Percentiles rank a stretch among this genome's conserved stretches.
Conservation (phyloP, 2,329 filamentous ascomycete genomes). For the Cercospora nicotianae region DNA sequence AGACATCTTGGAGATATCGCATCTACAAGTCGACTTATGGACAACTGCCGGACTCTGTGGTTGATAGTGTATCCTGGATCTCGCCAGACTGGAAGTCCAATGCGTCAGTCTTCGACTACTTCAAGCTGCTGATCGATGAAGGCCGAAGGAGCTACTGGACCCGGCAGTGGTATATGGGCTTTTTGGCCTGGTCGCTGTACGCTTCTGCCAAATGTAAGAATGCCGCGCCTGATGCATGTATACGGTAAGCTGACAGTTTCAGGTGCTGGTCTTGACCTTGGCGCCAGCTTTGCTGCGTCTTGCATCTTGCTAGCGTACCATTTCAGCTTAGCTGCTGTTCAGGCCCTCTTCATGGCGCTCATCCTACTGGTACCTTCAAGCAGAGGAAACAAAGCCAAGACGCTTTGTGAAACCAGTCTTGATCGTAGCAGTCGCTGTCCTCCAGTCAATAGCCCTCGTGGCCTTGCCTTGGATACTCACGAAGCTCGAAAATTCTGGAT, state of each 20-base stretch:
- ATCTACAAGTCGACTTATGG: slow-evolving; percentile 8
- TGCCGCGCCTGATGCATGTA: neutral
- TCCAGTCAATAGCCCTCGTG: neutral
- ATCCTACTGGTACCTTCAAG: slow-evolving; percentile 15
- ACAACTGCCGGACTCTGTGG: slow-evolving; percentile 3
- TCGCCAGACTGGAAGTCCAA: slow-evolving; percentile 12
- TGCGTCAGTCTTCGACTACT: slow-evolving; percentile 22
- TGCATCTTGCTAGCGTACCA: slow-evolving; percentile 23
- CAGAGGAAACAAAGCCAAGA: neutral
- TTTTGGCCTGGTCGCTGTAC: slow-evolving; percentile 21
- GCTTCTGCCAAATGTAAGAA: slow-evolving; percentile 21
- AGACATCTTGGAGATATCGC: neutral
- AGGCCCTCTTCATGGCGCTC: slow-evolving; percentile 24
- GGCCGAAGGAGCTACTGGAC: slow-evolving; percentile 22
- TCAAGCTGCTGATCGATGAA: slow-evolving; percentile 18
- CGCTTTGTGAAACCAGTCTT: neutral
- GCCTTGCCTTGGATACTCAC: neutral
- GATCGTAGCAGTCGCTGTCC: neutral
- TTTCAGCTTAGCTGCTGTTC: slow-evolving; percentile 21
- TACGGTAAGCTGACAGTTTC: slow-evolving; percentile 2
- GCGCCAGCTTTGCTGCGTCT: neutral
- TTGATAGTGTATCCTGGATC: neutral
- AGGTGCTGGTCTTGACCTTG: slow-evolving; percentile 14
- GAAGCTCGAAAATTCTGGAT: neutral
- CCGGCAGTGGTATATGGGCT: slow-evolving; percentile 27